phyloP scores from a whole-genome alignment of 2,329 filamentous ascomycete genomes.

The Nannizziopsis barbatae region DNA sequence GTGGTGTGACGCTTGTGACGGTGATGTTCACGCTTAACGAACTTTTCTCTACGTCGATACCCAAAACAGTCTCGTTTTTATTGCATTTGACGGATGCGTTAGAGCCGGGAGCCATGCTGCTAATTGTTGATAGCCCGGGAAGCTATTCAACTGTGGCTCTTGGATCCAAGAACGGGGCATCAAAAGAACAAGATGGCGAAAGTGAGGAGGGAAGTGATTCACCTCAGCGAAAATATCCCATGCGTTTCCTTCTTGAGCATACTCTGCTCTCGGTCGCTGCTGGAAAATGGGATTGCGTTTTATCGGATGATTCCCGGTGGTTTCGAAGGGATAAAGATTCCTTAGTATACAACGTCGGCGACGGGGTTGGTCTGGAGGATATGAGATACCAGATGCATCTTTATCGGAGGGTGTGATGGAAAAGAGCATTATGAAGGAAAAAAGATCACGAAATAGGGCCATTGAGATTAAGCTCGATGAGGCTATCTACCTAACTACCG shows the following conservation, averaged over 20 bases:
- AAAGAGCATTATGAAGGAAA: neutral
- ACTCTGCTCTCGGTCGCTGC: slow-evolving; percentile 49
- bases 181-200: neutral
- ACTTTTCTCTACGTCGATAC: slow-evolving; percentile 67
- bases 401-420: slow-evolving; percentile 42
- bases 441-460: neutral
- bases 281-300: slow-evolving; percentile 59
- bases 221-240: slow-evolving; percentile 59
- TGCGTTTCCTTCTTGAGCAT: slow-evolving; percentile 85
- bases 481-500: too few relatives aligned
- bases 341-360: slow-evolving; percentile 71
- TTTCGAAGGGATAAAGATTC: slow-evolving; percentile 56
- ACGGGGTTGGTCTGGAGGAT: slow-evolving; percentile 79
- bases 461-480: too few relatives aligned
- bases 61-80: slow-evolving; percentile 66
- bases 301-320: slow-evolving; percentile 70
- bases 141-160: slow-evolving; percentile 78
- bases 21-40: slow-evolving; percentile 94
- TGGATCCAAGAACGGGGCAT: slow-evolving; percentile 28
- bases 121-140: slow-evolving; percentile 87
- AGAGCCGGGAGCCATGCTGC: slow-evolving; percentile 52
- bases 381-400: slow-evolving; percentile 92
- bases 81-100: slow-evolving; percentile 53
- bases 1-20: slow-evolving; percentile 51
- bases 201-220: slow-evolving; percentile 9